Base-by-base conservation (phyloP, 2,329 filamentous ascomycete genomes). In the Fusarium duplospermum region DNA sequence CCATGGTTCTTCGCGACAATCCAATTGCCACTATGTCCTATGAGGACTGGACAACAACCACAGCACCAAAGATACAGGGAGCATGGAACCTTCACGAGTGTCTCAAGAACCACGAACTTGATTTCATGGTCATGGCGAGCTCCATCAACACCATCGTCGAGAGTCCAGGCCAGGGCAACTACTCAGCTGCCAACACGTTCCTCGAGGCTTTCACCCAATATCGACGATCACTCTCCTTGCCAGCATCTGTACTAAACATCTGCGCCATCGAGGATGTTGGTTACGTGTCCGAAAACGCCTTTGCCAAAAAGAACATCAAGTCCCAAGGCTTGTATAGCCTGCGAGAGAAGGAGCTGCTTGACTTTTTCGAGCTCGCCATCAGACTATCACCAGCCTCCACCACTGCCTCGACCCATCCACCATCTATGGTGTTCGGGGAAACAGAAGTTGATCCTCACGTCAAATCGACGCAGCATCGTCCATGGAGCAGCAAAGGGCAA, bases 1-100 rank as follows among this genome's bases (percentile, higher is more conserved):
- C 60, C 45, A 63, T 63, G 60, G 60, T 54, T n/a, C 60, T 63
- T 18, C 60, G 60, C 20, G 60, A 63, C 14, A 35, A 63, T 31
- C 47, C 47, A 8, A 38, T 63, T 13, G 14, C 42, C 45, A 27
- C 22, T 20, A 62, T 62, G 60, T 52, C 42, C 3, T 33, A 38
- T 5, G 18, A 62, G 18, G 20, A 62, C 18, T 62, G 60, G 60
- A 52, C 47, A 24, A 22, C 24, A 4, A 47, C 45, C 16, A 50
- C 35, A 9, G 60, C 45, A 5, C 60, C 60, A 10, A 62, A 62
- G 45, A 36, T 62, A 27, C 20, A 47, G n/a, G 60, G 60, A 20
- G 47, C 60, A 2, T 62, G 60, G 60, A 62, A 62, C n/a, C 18
- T 62, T 9, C 60, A 62, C 13, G 7, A 62, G 22, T n/a, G 42